These are phyloP conservation scores for Forsythia viridissima DNA, from an alignment of 257 asterid species.

Conservation along the genomic window DNA sequence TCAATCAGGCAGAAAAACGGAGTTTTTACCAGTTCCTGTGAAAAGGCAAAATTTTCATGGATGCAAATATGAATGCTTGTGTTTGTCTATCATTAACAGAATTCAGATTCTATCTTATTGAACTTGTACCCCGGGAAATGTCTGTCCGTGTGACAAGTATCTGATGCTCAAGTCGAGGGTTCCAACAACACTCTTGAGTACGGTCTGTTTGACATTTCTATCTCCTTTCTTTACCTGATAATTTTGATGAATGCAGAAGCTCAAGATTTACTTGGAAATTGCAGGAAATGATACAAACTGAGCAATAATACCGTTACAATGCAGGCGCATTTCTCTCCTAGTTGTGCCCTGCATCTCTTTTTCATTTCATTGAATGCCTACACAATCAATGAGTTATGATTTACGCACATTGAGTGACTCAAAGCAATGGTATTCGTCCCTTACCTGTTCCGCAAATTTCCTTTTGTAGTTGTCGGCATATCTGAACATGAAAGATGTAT, in stretches of 20 bases:
- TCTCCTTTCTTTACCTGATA: constrained; percentile 53
- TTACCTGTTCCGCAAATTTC: constrained; percentile 73
- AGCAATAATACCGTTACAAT: constrained; percentile 47
- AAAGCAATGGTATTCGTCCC: neutral
- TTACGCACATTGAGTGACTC: neutral
- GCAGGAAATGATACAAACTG: neutral
- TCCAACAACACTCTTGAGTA: constrained; percentile 55
- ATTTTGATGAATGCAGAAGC: constrained; percentile 2
- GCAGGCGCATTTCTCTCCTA: constrained; percentile 64
- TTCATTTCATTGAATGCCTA: constrained; percentile 66
- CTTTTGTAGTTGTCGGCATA: constrained; percentile 52
- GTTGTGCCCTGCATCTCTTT: constrained; percentile 51
- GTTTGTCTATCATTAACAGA: neutral
- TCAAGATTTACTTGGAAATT: neutral
- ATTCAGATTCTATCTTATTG: neutral
- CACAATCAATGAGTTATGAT: neutral
- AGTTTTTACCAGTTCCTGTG: constrained; percentile 46
- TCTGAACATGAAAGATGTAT: constrained; percentile 28
- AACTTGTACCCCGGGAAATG: constrained; percentile 56
- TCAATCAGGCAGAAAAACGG: constrained; percentile 39
- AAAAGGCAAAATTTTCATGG: neutral
- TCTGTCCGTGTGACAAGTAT: constrained; percentile 44
- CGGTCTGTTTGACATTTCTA: constrained; percentile 27
- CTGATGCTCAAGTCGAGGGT: constrained; percentile 67
- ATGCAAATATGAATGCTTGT: too few species aligned